Conservation (phyloP, 257 asterid species). For the Nemophila menziesii region DNA sequence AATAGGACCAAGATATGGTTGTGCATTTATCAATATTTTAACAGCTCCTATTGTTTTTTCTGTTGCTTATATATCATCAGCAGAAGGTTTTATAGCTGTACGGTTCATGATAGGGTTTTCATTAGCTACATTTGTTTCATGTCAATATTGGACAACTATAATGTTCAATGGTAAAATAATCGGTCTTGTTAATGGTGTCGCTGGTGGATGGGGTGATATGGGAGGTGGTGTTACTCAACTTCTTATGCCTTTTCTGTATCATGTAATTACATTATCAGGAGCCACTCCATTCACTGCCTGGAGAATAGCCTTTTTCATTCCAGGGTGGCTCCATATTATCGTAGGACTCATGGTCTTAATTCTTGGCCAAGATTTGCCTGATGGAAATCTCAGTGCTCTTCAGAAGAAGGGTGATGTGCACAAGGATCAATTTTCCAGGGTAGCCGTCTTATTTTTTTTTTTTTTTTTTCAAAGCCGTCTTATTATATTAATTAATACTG, state of each 20-base stretch:
- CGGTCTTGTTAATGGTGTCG: slow-evolving; percentile 42
- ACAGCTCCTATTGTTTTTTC: slow-evolving; percentile 45
- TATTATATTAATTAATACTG: too few relatives aligned
- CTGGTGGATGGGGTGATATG: slow-evolving; percentile 59
- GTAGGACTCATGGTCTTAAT: slow-evolving; percentile 30
- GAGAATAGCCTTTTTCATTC: slow-evolving; percentile 51
- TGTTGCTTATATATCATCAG: slow-evolving; percentile 27
- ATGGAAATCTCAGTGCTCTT: slow-evolving; percentile 39
- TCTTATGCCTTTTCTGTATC: slow-evolving; percentile 42
- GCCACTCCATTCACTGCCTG: slow-evolving; percentile 44
- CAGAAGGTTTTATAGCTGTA: slow-evolving; percentile 33
- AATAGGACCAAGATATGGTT: slow-evolving; percentile 43
- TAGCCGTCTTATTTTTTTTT: background rate
- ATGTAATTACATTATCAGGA: slow-evolving; percentile 19
- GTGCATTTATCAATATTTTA: slow-evolving; percentile 42
- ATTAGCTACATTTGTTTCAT: slow-evolving; percentile 45
- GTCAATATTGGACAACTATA: slow-evolving; percentile 49
- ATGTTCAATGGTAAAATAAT: slow-evolving; percentile 41
- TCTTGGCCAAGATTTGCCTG: slow-evolving; percentile 55
- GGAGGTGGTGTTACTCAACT: slow-evolving; percentile 53
- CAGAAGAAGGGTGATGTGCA: slow-evolving; percentile 39
- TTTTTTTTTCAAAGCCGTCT: too few relatives aligned
- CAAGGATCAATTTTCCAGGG: slow-evolving; percentile 38
- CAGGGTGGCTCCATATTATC: slow-evolving; percentile 44
- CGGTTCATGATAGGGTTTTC: slow-evolving; percentile 55